Evolutionary conservation across 2,329 filamentous ascomycete species (phyloP), one percentile per base, ranked within the genome.

Genomic region (Ceratocystis ficicola): DNA sequence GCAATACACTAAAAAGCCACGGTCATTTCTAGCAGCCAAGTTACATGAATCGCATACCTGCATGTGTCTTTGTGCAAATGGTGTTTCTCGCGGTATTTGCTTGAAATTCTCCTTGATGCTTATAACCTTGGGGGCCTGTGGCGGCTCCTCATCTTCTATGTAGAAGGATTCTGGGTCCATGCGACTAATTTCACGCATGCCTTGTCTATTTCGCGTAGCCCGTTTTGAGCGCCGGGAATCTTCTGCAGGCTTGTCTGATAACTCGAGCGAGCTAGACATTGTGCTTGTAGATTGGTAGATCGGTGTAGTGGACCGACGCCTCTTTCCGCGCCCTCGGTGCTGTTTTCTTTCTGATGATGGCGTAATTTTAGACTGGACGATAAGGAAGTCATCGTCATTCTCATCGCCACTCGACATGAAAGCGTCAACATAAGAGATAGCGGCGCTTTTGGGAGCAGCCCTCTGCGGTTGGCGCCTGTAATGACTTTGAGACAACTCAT

Each of bases 1-100:
- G 70, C 94, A 99, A 72, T 87, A 86, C 44, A 99, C 81, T 28
- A 99, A 78, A 48, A 83, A 79, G 0, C 89, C 90, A 72, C 86
- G 87, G 66, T 78, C 80, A 0, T 76, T 74, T 25, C 80, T 77
- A 7, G 81, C 81, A 17, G 74, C 75, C n/a, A 77, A 75, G 61
- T 76, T 77, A 72, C 94, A 99, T 2, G 84, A 81, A 70, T 89
- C 86, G 73, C 94, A 99, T 6, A 77, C 78, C 50, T 82, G 78
- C 60, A 81, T 83, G 74, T 99, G 94, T 10, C 83, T 81, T 25
- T 79, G 77, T 65, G 81, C 81, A 74, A 99, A 99, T 32, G 20
- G 30, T 30, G 25, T 22, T 6, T 63, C n/a, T 2, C 80, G 76
- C 48, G 87, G 83, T 15, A 85, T 80, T 3, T 78, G 75, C 66